Conservation (phyloP, 352 stramenopile species). For the Halophytophthora batemanensis region DNA sequence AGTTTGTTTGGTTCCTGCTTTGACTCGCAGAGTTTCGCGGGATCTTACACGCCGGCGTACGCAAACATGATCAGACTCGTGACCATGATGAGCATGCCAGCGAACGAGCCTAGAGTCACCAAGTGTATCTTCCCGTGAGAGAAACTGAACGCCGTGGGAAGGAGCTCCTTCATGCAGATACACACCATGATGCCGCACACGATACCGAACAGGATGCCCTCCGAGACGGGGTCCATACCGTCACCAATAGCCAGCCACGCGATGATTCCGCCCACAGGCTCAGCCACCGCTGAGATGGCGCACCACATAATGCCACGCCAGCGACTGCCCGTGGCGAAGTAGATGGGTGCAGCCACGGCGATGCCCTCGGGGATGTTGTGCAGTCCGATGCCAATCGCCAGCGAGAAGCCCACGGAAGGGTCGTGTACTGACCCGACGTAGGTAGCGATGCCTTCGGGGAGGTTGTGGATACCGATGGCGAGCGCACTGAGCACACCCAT, state of each 20-base stretch:
- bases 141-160: constrained; percentile 91
- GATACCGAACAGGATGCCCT: too few species aligned
- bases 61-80: constrained; percentile 85
- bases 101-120: constrained; percentile 74
- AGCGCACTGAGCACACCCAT: constrained; percentile 88
- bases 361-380: constrained; percentile 96
- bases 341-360: constrained; percentile 92
- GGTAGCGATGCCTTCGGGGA: constrained; percentile 92
- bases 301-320: constrained; percentile 91
- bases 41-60: constrained; percentile 50
- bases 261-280: constrained; percentile 87
- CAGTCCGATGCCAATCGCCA: constrained; percentile 92
- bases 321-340: constrained; percentile 91
- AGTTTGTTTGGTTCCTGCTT: too few species aligned
- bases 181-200: constrained; percentile 94
- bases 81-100: constrained; percentile 87
- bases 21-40: too few species aligned
- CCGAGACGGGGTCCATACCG: too few species aligned
- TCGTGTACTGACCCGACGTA: constrained; percentile 89
- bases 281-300: constrained; percentile 76
- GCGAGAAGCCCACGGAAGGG: constrained; percentile 79
- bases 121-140: constrained; percentile 69
- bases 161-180: constrained; percentile 87
- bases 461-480: constrained; percentile 91
- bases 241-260: too few species aligned